These are phyloP conservation scores for Quercus mongolica DNA, from an alignment of 306 rosid species.

Conservation along the genomic window DNA sequence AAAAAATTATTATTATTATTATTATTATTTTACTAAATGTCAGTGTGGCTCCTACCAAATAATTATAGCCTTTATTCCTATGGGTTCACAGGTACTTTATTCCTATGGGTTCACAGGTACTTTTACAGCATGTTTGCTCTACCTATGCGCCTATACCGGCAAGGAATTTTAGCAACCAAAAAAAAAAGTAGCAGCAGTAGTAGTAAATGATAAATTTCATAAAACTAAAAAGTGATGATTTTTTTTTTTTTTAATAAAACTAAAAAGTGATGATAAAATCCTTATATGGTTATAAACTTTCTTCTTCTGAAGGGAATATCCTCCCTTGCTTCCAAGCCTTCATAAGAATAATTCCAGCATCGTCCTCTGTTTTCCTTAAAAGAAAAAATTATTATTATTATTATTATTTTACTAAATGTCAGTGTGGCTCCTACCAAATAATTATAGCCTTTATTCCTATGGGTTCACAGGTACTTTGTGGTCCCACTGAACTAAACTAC, in stretches of 20 bases:
- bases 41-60: not conserved
- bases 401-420: not conserved
- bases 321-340: not conserved
- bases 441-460: not conserved
- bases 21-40: not conserved
- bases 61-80: not conserved
- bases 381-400: not conserved
- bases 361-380: not conserved
- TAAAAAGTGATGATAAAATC: no score
- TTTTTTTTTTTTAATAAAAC: no score
- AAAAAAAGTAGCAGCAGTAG: no score
- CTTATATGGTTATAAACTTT: no score
- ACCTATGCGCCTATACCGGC: no score
- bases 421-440: not conserved
- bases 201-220: no score
- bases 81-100: no score
- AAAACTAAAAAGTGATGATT: no score
- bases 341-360: not conserved
- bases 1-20: fast-evolving
- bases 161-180: no score
- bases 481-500: not conserved
- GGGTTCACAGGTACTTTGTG: no score
- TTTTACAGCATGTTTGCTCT: no score
- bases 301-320: not conserved
- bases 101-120: no score